Percentiles rank a stretch among this genome's conserved stretches.
Conservation (phyloP, 208 protist species). For the Crithidia acanthocephali region DNA sequence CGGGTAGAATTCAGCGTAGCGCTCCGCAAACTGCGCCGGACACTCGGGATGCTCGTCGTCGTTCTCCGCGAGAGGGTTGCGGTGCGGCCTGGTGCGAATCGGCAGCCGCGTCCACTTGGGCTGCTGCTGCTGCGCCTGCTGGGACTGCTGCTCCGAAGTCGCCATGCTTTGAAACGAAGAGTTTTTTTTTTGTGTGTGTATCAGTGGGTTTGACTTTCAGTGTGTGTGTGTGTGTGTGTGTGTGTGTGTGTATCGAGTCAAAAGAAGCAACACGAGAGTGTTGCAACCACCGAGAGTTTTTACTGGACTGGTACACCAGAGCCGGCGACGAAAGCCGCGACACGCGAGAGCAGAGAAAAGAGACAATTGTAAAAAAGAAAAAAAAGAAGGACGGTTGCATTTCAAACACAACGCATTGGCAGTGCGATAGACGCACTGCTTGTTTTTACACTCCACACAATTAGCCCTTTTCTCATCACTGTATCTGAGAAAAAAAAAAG, state of each 20-base stretch:
- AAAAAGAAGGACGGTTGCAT: not conserved
- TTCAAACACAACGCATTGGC: not conserved
- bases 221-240: not conserved
- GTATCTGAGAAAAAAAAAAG: no score
- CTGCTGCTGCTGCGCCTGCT: constrained; percentile 40
- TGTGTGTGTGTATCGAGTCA: not conserved
- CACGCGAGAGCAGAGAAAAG: not conserved
- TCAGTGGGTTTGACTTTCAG: no score
- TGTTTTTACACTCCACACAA: no score
- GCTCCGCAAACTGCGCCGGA: constrained; percentile 64
- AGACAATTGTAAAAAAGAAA: not conserved
- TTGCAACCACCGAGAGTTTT: not conserved
- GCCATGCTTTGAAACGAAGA: not conserved
- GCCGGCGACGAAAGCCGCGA: not conserved
- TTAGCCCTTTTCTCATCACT: no score
- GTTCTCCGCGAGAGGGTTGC: constrained; percentile 94
- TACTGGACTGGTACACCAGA: not conserved
- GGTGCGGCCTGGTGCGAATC: constrained; percentile 90
- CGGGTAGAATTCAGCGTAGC: constrained; percentile 49
- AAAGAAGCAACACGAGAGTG: not conserved
- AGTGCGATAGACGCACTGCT: no score
- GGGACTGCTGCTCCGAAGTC: not conserved
- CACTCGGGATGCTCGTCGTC: constrained; percentile 83
- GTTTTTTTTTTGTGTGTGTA: no score
- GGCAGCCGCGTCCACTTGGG: constrained; percentile 89